Percentiles rank a stretch among this genome's conserved stretches.
These are phyloP conservation scores for Biscutella laevigata DNA, from an alignment of 441 rosid species.

Conservation along the genomic window DNA sequence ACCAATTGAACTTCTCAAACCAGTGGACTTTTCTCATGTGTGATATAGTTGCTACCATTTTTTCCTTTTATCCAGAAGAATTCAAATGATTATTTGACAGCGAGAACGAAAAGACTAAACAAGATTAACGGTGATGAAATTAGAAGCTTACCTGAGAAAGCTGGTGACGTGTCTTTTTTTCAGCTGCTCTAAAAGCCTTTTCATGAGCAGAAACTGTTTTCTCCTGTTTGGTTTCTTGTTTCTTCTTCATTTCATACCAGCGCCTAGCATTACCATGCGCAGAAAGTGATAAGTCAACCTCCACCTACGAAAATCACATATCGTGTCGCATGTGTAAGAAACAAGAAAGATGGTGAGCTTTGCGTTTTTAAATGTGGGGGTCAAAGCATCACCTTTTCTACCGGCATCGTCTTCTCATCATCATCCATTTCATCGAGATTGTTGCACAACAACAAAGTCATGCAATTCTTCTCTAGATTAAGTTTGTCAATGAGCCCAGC, in stretches of 20 bases:
- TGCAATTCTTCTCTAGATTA: conserved; percentile 80
- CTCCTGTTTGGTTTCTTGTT: conserved; percentile 86
- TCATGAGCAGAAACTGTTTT: conserved; percentile 88
- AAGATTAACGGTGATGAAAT: conserved; percentile 4
- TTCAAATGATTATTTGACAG: not conserved
- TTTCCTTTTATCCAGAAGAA: conserved; percentile 51
- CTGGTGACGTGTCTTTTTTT: conserved; percentile 86
- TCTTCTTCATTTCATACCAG: conserved; percentile 94
- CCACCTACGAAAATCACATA: conserved; percentile 48
- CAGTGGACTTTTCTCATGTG: conserved; percentile 97
- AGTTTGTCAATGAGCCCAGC: conserved; percentile 92
- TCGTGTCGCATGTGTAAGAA: not conserved
- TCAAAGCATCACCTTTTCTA: conserved; percentile 56
- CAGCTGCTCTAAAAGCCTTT: conserved; percentile 96
- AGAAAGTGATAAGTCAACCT: conserved; percentile 89
- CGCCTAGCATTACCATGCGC: conserved; percentile 93
- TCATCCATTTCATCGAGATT: conserved; percentile 98
- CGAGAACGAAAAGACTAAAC: conserved; percentile 1
- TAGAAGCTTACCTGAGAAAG: conserved; percentile 67
- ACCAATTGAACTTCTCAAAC: conserved; percentile 99
- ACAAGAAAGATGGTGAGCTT: conserved; percentile 1
- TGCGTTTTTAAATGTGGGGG: not conserved
- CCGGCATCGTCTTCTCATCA: conserved; percentile 93
- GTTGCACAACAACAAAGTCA: conserved; percentile 86
- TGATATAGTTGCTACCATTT: conserved; percentile 76